Conservation (phyloP, 345 rosid genomes). For the Camelina neglecta region DNA sequence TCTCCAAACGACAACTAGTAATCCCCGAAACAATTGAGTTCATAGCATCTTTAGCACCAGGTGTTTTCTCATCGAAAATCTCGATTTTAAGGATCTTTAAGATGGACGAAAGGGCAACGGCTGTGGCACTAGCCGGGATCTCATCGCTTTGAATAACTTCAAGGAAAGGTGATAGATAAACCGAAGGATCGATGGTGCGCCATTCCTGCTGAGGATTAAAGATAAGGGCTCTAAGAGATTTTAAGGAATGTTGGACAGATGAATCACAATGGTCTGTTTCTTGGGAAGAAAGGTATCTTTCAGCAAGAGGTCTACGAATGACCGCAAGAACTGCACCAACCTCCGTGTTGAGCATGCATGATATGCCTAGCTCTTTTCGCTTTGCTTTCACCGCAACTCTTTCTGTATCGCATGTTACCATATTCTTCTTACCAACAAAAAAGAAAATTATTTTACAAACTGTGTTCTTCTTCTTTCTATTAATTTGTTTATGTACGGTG, state of each 20-base stretch:
- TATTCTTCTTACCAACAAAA: constrained; percentile 9
- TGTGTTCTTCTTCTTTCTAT: background rate
- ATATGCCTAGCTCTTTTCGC: constrained; percentile 67
- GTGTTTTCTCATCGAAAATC: constrained; percentile 78
- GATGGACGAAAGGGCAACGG: constrained; percentile 63
- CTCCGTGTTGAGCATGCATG: constrained; percentile 95
- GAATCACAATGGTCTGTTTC: constrained; percentile 61
- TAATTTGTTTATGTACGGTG: constrained; percentile 27
- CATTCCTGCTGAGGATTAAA: constrained; percentile 95
- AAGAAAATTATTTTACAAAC: constrained; percentile 12
- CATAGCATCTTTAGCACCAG: constrained; percentile 74
- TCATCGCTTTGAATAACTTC: constrained; percentile 83
- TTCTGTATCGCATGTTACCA: constrained; percentile 32
- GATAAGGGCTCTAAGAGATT: constrained; percentile 74
- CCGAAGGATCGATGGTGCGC: constrained; percentile 75
- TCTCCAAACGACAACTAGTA: constrained; percentile 83
- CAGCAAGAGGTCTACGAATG: constrained; percentile 61
- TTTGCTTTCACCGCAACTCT: constrained; percentile 39
- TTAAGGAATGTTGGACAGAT: constrained; percentile 63
- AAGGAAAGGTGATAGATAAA: constrained; percentile 80
- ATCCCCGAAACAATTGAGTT: constrained; percentile 60
- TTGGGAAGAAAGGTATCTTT: constrained; percentile 52
- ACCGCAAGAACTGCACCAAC: constrained; percentile 86
- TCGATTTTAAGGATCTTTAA: constrained; percentile 67
- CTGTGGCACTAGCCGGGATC: constrained; percentile 79